These are phyloP conservation scores for Talaromyces marneffei DNA, from an alignment of 2,329 filamentous ascomycete species.

Conservation along the genomic window DNA sequence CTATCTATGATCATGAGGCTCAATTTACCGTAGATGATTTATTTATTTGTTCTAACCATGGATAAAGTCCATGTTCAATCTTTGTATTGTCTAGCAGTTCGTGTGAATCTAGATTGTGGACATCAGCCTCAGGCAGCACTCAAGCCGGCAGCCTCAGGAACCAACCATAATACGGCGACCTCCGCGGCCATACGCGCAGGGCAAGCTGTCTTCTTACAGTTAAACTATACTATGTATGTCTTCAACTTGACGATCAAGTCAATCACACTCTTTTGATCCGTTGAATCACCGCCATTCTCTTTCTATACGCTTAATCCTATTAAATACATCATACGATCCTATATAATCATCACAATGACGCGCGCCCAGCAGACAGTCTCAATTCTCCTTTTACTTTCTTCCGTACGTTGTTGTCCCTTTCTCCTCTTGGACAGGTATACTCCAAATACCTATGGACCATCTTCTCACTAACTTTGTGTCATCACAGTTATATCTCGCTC, in stretches of 20 bases:
- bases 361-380: constrained; percentile 91
- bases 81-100: background rate
- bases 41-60: background rate
- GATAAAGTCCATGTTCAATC: background rate
- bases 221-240: too few species aligned
- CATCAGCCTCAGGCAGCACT: background rate
- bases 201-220: constrained; percentile 1
- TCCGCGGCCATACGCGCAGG: background rate
- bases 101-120: background rate
- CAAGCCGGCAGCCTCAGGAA: background rate
- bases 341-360: constrained; percentile 61
- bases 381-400: constrained; percentile 77
- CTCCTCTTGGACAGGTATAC: background rate
- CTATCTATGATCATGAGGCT: background rate
- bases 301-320: background rate
- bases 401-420: constrained; percentile 53
- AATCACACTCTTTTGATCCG: background rate
- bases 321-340: background rate
- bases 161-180: background rate
- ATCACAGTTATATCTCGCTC: constrained; percentile 74
- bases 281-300: background rate
- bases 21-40: background rate
- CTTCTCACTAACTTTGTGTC: background rate
- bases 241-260: background rate
- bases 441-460: background rate